Base-by-base conservation (phyloP, 208 protist genomes). In the Leishmania braziliensis region DNA sequence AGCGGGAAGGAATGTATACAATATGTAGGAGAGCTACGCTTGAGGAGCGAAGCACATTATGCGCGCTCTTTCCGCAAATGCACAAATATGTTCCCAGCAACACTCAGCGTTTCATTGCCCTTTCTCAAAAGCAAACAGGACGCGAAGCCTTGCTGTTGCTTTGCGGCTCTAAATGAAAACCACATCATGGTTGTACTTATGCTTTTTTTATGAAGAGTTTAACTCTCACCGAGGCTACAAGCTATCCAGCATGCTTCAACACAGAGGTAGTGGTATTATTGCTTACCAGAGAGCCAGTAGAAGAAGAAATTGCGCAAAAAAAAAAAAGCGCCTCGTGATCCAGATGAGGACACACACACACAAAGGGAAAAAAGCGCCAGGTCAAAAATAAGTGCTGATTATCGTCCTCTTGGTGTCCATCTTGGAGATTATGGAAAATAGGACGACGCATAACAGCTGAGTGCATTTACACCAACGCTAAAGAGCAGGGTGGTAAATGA, bases 221-320 rank as follows among this genome's bases (percentile, higher is more conserved):
- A 53, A 72, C 62, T 53, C 26, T 68, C 48, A 68, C 23, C 46
- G 63, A 39, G 78, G 18, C 72, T 48, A 51, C 50, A 76, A 58
- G 33, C 72, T 16, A 76, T 48, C n/a, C n/a, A 46, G 18, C 33
- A 14, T 56, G 48, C 62, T 76, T 56, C 72, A 56, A n/a, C 51
- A 58, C 14, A 16, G 33, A 46, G 53, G 33, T 29, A 36, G 72
- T 76, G 53, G 48, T 73, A 54, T 51, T 46, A 51, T 36, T 53
- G 18, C 69, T 53, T 54, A 53, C 46, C 48, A 51, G 23, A 63
- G 50, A 77, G 63, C 48, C 10, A n/a, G 51, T 48, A 63, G 53
- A 79, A 84, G 88, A 78, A 56, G 69, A 84, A 81, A 53, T 69
- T 78, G 9, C 5, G 60, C 29, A 3, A 20, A 46, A 73, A 10